Base-by-base conservation (phyloP, 208 protist genomes). In the Leishmania turanica region DNA sequence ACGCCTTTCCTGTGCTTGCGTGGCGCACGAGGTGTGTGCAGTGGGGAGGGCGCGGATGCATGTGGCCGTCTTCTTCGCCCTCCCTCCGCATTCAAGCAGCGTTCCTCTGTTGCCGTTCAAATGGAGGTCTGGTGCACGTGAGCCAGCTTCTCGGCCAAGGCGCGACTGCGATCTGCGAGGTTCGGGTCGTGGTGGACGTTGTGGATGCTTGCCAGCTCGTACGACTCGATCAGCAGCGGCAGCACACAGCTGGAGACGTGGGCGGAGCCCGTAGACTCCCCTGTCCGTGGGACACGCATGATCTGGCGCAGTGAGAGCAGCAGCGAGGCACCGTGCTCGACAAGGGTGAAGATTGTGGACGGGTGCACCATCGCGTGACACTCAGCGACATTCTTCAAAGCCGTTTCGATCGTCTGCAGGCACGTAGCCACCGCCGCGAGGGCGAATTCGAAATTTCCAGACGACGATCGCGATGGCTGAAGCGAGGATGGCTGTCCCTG, bases 311-410 rank as follows among this genome's bases (percentile, higher is more conserved):
- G 84, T n/a, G 78, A 77, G 54, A 80, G 68, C 69, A 92, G 78
- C 40, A 89, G 70, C 40, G 82, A 75, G 1, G 85, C 83, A 5
- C 84, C 89, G 72, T 91, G 85, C 68, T 93, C 88, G 56, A 94
- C 87, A 9, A 95, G 45, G 7, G 84, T 84, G 53, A 92, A 83
- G 15, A 87, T 89, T 9, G 84, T 88, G n/a, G 60, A 34, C 2
- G 92, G 90, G 77, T 96, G 92, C 62, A 89, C 78, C 72, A 81
- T 79, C 31, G 88, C 85, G 19, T 83, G 77, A 70, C 87, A 93
- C 64, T 74, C 82, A 45, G 90, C 88, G 17, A 86, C 79, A 75
- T 80, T 75, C 69, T 78, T 77, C 37, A 96, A 82, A 4, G 87
- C 88, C 31, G 84, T 77, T 40, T 92, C 88, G n/a, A 93, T 85